Base-by-base conservation (phyloP, 2,329 filamentous ascomycete species). In the Cordyceps javanica region DNA sequence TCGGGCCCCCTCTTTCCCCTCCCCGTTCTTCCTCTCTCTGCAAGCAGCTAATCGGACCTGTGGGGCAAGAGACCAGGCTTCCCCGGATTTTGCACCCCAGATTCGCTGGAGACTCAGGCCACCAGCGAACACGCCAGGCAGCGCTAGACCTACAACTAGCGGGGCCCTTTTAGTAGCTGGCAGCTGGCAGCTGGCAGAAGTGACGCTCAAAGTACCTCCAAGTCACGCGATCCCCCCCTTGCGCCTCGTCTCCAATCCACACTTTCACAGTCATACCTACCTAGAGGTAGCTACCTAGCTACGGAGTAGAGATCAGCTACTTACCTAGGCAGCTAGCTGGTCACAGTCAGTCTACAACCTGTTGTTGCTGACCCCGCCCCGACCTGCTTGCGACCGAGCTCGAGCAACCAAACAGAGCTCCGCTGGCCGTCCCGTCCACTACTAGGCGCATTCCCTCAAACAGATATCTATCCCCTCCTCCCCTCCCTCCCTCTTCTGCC, bases 401-500 rank as follows among this genome's bases (percentile, higher is more conserved):
- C 52, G 38, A 32, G 21, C 34, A 54, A 32, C 32, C 52, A 60
- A 36, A n/a, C n/a, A n/a, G n/a, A n/a, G 32, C 51, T 61, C 46
- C 32, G 54, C 60, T 45, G 51, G 56, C 61, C 60, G 59, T 57
- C 36, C 6, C 36, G 14, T 38, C n/a, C n/a, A n/a, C n/a, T n/a
- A n/a, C n/a, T 60, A 59, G 57, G 60, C 57, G 55, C 59, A 41
- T 60, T 63, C 42, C 62, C 61, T 52, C 60, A 62, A 62, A 69
- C 59, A 57, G 11, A 71, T 70, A 70, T 69, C 65, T 69, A 66
- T 60, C 63, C 65, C 45, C 63, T 61, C 61, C 57, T 64, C 61
- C 63, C 66, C 66, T 66, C 68, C 66, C 65, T 63, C 44, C 59
- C 48, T 19, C 52, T 28, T 55, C 59, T 60, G 60, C 62, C 59